Base-by-base conservation (phyloP, 257 asterid species). In the Ligustrum vulgare region DNA sequence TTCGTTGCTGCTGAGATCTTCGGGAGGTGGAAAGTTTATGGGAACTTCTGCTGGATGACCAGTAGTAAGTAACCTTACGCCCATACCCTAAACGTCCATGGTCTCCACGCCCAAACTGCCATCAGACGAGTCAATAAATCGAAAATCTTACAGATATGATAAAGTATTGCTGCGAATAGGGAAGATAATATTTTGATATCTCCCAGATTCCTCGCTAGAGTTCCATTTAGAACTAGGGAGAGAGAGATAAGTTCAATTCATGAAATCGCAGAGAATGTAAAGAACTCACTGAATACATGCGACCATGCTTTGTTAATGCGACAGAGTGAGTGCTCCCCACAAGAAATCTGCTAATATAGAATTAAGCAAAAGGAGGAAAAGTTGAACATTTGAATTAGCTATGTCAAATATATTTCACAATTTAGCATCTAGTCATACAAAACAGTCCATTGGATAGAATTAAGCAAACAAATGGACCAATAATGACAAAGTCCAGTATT, bases 261-360 rank as follows among this genome's bases (percentile, higher is more conserved):
- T 22, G 66, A 49, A 60, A 34, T 54, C 20, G 62, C 7, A 60
- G 49, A 67, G 28, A 78, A 56, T 78, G 34, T 31, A 62, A 72
- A 69, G 67, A 69, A 85, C 96, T 87, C 79, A 95, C 99, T 16
- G 96, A 80, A 86, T 86, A 93, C 90, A 95, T 90, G 80, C 89
- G 94, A 7, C 99, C 99, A 83, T 95, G 98, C 41, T 80, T 81
- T 32, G 99, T 89, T 72, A 93, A 78, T 32, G 98, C 96, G 67
- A 95, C 99, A 16, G 99, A 95, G 82, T 95, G 98, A 34, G 99
- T 95, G 72, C 99, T n/a, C 99, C 73, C 99, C 99, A 80, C 99
- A 95, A 34, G 99, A 91, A 54, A 95, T 85, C 99, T 95, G 89
- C 88, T n/a, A n/a, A n/a, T n/a, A n/a, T n/a, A n/a, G 88, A 37